Evolutionary conservation across 1,139 yeast species (phyloP).

Genomic region (Kluyveromyces sp.): DNA sequence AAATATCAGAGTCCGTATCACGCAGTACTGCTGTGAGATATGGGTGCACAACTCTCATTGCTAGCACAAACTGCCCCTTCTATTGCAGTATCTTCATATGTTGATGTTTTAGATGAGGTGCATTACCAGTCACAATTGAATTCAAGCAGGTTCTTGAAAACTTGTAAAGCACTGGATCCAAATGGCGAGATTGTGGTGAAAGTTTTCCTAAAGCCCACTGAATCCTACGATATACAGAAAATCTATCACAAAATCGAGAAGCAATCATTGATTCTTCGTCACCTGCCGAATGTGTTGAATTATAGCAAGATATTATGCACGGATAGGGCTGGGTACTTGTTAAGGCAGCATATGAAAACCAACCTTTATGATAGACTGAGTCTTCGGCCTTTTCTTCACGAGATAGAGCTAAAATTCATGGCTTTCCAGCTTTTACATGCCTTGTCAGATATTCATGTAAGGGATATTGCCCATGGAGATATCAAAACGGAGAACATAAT

Average conservation of each 20-base stretch:
- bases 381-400: constrained; percentile 78
- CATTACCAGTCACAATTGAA: constrained; percentile 68
- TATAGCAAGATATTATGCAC: constrained; percentile 75
- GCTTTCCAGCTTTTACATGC: constrained; percentile 68
- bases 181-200: constrained; percentile 72
- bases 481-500: constrained; percentile 82
- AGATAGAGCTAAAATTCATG: constrained; percentile 77
- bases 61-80: constrained; percentile 89
- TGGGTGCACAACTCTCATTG: constrained; percentile 85
- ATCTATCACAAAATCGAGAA: constrained; percentile 22
- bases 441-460: constrained; percentile 55
- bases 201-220: constrained; percentile 69
- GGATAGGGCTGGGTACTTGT: constrained; percentile 83
- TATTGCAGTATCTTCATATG: constrained; percentile 83
- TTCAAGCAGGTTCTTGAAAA: constrained; percentile 77
- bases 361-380: constrained; percentile 83
- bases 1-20: too few relatives aligned
- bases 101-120: constrained; percentile 66
- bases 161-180: constrained; percentile 67
- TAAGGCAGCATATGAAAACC: constrained; percentile 72
- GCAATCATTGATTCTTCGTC: constrained; percentile 34
- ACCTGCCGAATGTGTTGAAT: constrained; percentile 60
- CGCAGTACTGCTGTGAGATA: constrained; percentile 30
- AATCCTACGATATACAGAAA: constrained; percentile 33
- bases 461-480: constrained; percentile 76